phyloP scores from a whole-genome alignment of 2,329 filamentous ascomycete genomes.

The Nemania diffusa region DNA sequence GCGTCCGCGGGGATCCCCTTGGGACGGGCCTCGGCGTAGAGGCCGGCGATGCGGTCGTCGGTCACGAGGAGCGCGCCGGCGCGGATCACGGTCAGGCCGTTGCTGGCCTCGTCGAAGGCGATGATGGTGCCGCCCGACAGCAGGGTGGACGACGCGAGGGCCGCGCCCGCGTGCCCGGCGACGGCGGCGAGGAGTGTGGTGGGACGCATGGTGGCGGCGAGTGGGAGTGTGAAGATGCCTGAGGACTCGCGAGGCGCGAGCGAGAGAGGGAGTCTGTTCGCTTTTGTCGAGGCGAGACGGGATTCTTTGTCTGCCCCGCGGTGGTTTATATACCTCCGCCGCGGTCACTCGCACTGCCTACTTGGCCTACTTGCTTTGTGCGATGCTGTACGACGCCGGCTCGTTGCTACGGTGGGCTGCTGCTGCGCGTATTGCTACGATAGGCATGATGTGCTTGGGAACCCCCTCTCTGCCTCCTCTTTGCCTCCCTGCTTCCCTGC shows the following conservation, averaged over 20 bases:
- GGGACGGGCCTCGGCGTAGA: constrained; percentile 43
- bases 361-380: no score
- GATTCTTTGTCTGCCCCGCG: neutral
- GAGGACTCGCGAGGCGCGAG: neutral
- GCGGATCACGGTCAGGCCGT: constrained; percentile 45
- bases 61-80: constrained; percentile 50
- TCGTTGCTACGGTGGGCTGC: neutral
- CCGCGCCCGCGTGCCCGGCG: constrained; percentile 48
- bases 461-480: no score
- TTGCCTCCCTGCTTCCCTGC: no score
- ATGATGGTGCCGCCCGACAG: constrained; percentile 48
- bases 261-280: neutral
- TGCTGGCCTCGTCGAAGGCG: constrained; percentile 42
- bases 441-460: neutral
- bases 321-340: constrained; percentile 23
- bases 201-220: constrained; percentile 35
- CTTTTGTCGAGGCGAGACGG: neutral
- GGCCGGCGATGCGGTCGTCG: constrained; percentile 49
- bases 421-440: neutral
- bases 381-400: neutral
- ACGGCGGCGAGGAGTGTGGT: constrained; percentile 36
- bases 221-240: neutral
- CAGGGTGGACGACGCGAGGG: constrained; percentile 41
- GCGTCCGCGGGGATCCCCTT: constrained; percentile 45
- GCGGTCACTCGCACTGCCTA: no score